Evolutionary conservation across 2,329 filamentous ascomycete genomes (phyloP), one percentile per base, ranked within the genome.

Genomic region (Aspergillus oerlinghausenensis): DNA sequence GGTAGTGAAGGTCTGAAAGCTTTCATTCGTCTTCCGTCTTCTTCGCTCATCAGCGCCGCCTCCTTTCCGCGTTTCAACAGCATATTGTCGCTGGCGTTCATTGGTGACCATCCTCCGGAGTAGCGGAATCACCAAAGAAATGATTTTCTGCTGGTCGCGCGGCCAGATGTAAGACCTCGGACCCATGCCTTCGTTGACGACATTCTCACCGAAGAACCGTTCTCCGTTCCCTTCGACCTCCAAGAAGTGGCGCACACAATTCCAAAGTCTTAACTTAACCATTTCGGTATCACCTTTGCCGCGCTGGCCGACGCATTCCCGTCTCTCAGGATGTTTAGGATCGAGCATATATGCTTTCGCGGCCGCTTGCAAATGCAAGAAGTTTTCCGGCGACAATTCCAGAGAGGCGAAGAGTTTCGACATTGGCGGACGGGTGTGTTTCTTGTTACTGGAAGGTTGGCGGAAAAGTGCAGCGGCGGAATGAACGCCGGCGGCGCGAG

Each of bases 21-120:
- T 66, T 6, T 75, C 72, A 11, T 72, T 69, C 5, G 70, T 74
- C 58, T 70, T 73, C 32, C 67, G 63, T 50, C 70, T 70, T 53
- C 67, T 70, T 50, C 70, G 70, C 55, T 77, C 77, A 5, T 74
- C 72, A 1, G 63, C 26, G 38, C 70, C 70, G 3, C 76, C 76
- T 10, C 77, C 77, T 60, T 81, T 83, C 43, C 82, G 75, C 1
- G 79, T 81, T 66, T 82, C 80, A 29, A 83, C 79, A 1, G 82
- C 82, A 67, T 84, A 84, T 63, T 81, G 75, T 40, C 82, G 73
- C 64, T 85, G 82, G 25, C 82, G 74, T 65, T 84, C 82, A 57
- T 85, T 85, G 17, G 82, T 84, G 11, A 84, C 81, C 81, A 84
- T 84, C 25, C 82, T 74, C 55, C 82, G 70, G 57, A 85, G 71